Evolutionary conservation across 495 filamentous ascomycete species (phyloP), one percentile per base, ranked within the genome.

Genomic region (Lichina pygmaea): DNA sequence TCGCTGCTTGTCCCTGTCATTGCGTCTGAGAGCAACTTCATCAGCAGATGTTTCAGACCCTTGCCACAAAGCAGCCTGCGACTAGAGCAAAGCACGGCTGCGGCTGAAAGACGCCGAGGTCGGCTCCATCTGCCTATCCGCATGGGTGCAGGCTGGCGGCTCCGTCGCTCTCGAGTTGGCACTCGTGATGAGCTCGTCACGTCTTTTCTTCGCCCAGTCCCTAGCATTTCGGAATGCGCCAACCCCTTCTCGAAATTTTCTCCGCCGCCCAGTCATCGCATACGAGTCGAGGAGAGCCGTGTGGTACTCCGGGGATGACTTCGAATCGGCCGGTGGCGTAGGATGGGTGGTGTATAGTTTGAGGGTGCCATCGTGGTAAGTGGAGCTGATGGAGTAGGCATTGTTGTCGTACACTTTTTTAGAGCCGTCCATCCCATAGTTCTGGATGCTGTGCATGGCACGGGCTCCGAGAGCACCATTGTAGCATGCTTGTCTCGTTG

Each of bases 391-490:
- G 16, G 62, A 60, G 48, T 60, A 57, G 36, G 63, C 57, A 36
- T 66, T 64, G 44, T 53, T 53, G 51, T 67, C 61, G 45, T 61
- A 66, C 6, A 46, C 46, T 0, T 55, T 24, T 2, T 24, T 60
- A 50, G 13, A 55, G 52, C 24, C 53, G 33, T 48, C 51, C 50
- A 44, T 66, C 12, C 7, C 47, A 49, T 9, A 67, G 47, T 55
- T 62, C 53, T 63, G 58, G 43, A 70, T 54, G 33, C 44, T 46
- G 42, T 61, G 59, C 55, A 67, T 67, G 33, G 46, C 63, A 44
- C 62, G 61, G 33, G 60, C 63, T 10, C 64, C 65, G 13, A 62
- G 44, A 8, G 64, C 65, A 15, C 65, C 63, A 46, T 63, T 52
- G 50, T 63, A 57, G 38, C 48, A 54, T 33, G 60, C 62, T 49